Evolutionary conservation across 306 rosid species (phyloP).

Genomic region (Trifolium fragiferum): DNA sequence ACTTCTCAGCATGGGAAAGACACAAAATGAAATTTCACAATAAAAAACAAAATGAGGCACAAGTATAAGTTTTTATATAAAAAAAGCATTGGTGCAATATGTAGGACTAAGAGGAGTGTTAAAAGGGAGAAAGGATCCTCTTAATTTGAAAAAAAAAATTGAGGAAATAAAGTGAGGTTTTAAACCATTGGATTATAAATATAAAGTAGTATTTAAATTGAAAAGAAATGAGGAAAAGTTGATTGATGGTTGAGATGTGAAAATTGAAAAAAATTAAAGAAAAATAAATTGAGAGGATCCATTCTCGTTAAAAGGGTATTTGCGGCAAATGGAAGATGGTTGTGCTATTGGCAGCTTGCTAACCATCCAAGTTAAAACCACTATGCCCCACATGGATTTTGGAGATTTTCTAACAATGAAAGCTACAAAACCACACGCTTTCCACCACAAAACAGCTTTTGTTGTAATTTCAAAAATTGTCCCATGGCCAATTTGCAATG

Average conservation of each 20-base stretch:
- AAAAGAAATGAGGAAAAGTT: too few species aligned
- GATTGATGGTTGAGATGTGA: too few species aligned
- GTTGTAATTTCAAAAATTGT: background rate
- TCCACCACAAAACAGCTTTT: constrained; percentile 48
- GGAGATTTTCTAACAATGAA: constrained; percentile 38
- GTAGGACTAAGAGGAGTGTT: background rate
- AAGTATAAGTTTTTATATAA: background rate
- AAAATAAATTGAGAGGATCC: too few species aligned
- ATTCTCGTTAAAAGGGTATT: constrained; percentile 47
- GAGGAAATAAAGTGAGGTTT: too few species aligned
- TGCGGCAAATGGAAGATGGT: constrained; percentile 59
- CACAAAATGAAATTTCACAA: background rate
- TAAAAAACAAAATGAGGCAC: background rate
- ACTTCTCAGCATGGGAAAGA: background rate
- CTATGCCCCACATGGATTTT: constrained; percentile 58
- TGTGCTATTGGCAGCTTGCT: constrained; percentile 53
- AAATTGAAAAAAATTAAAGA: too few species aligned
- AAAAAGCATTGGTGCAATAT: background rate
- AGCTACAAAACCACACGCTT: constrained; percentile 75
- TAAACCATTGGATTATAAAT: too few species aligned
- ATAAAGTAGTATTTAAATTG: too few species aligned
- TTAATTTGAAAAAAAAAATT: too few species aligned
- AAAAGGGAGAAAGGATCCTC: too few species aligned
- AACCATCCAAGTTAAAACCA: constrained; percentile 48
- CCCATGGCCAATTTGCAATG: constrained; percentile 15